Percentiles rank a stretch among this genome's conserved stretches.
phyloP scores from a whole-genome alignment of 257 asterid species.

The Solanum chilense region DNA sequence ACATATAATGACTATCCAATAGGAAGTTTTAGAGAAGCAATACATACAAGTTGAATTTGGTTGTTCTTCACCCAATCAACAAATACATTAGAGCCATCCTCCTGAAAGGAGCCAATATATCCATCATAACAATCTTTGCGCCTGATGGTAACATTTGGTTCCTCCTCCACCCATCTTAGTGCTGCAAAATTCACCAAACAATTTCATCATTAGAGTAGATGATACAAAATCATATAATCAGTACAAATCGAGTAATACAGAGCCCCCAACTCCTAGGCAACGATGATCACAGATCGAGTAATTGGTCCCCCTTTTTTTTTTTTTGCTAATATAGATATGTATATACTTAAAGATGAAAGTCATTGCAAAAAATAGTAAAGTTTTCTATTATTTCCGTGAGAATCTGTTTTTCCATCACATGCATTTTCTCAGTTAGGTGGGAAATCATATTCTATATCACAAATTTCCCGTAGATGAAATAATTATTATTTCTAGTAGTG shows the following conservation, averaged over 20 bases:
- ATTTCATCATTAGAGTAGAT: background rate
- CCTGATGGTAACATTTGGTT: slow-evolving; percentile 49
- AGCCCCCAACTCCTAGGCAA: background rate
- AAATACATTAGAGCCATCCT: slow-evolving; percentile 56
- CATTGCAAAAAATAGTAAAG: too few relatives aligned
- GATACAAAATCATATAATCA: background rate
- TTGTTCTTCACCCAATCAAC: slow-evolving; percentile 56
- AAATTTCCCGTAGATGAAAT: rapidly evolving
- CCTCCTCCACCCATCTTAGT: slow-evolving; percentile 54
- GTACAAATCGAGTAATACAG: background rate
- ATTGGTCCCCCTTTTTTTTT: background rate
- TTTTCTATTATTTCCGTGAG: too few relatives aligned
- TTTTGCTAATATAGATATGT: background rate
- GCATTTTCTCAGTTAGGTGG: too few relatives aligned
- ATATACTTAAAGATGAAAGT: background rate
- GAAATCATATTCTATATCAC: too few relatives aligned
- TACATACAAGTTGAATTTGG: slow-evolving; percentile 34
- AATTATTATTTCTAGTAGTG: background rate
- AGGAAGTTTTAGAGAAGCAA: background rate
- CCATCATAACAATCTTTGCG: slow-evolving; percentile 71
- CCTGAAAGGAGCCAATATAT: slow-evolving; percentile 45
- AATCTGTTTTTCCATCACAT: background rate
- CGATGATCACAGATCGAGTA: background rate
- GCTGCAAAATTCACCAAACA: too few relatives aligned
- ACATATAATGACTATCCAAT: background rate